Conservation (phyloP, 352 stramenopile species). For the Phytophthora megakarya region DNA sequence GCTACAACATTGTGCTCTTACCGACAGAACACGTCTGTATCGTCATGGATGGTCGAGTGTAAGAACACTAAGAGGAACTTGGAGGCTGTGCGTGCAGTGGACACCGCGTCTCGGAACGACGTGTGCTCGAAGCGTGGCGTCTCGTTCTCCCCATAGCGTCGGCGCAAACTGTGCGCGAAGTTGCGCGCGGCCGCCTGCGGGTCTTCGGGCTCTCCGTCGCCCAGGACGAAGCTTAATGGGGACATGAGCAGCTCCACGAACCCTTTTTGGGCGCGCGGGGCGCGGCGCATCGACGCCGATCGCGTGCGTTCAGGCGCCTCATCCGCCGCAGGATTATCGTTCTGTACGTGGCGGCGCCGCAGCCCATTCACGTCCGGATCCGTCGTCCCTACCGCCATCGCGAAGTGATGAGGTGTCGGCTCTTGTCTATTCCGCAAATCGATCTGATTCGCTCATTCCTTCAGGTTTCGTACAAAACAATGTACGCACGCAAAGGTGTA, state of each 20-base stretch:
- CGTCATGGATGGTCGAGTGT: conserved; percentile 86
- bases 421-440: conserved; percentile 9
- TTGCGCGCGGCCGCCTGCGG: conserved; percentile 58
- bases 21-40: conserved; percentile 76
- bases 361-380: conserved; percentile 28
- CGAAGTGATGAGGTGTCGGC: conserved; percentile 11
- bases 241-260: conserved; percentile 82
- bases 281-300: conserved; percentile 1
- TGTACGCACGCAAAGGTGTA: too few species aligned
- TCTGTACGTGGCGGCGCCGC: conserved; percentile 43
- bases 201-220: conserved; percentile 70
- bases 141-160: conserved; percentile 54
- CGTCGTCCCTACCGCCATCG: conserved; percentile 29
- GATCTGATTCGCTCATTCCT: conserved; percentile 23
- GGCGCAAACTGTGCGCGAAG: conserved; percentile 61
- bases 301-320: conserved; percentile 1
- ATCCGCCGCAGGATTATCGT: conserved; percentile 7
- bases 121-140: conserved; percentile 80
- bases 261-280: conserved; percentile 45
- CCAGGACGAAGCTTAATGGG: conserved; percentile 72
- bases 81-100: conserved; percentile 71
- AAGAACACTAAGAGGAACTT: conserved; percentile 88
- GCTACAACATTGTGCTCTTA: conserved; percentile 29
- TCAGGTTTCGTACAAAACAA: too few species aligned
- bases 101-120: conserved; percentile 84